A percentile compares a stretch with the other conserved stretches of the same genome.
phyloP scores from a whole-genome alignment of 2,329 filamentous ascomycete species.

The Cadophora luteo-olivacea region DNA sequence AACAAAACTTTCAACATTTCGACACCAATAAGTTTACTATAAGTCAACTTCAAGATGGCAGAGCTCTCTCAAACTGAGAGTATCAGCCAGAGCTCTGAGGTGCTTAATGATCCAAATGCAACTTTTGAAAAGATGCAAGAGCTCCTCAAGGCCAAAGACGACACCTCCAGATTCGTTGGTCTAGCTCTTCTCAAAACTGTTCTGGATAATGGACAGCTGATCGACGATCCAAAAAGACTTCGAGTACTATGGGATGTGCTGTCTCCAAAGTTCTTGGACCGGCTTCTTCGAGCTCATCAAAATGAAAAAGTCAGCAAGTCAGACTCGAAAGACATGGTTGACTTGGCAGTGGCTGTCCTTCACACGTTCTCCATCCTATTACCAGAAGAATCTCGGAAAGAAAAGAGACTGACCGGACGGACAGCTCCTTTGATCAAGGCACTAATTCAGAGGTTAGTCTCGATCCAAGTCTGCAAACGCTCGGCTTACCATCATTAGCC shows the following conservation, averaged over 20 bases:
- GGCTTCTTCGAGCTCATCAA: constrained; percentile 63
- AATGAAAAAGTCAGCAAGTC: constrained; percentile 44
- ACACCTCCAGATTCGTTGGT: constrained; percentile 73
- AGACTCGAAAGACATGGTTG: constrained; percentile 65
- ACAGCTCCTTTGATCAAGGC: constrained; percentile 60
- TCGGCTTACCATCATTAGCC: constrained; percentile 47
- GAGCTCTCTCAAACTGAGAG: not conserved
- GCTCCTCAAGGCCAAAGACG: constrained; percentile 65
- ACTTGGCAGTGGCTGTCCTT: constrained; percentile 66
- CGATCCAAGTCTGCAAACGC: not conserved
- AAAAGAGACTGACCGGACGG: constrained; percentile 57
- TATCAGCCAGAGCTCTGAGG: not conserved
- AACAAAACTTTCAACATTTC: too few relatives aligned
- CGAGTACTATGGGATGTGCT: constrained; percentile 64
- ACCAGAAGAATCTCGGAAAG: constrained; percentile 53
- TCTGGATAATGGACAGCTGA: constrained; percentile 64
- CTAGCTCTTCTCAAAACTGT: constrained; percentile 70
- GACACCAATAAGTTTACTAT: too few relatives aligned
- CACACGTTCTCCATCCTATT: constrained; percentile 67
- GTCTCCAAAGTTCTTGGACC: constrained; percentile 67
- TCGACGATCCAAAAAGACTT: constrained; percentile 54
- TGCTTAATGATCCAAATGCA: constrained; percentile 30
- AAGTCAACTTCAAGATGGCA: constrained; percentile 19
- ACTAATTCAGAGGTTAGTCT: constrained; percentile 58
- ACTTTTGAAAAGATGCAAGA: constrained; percentile 57